Base-by-base conservation (phyloP, 192 early-diverging fungal genomes). In the Rhizophagus clarus region DNA sequence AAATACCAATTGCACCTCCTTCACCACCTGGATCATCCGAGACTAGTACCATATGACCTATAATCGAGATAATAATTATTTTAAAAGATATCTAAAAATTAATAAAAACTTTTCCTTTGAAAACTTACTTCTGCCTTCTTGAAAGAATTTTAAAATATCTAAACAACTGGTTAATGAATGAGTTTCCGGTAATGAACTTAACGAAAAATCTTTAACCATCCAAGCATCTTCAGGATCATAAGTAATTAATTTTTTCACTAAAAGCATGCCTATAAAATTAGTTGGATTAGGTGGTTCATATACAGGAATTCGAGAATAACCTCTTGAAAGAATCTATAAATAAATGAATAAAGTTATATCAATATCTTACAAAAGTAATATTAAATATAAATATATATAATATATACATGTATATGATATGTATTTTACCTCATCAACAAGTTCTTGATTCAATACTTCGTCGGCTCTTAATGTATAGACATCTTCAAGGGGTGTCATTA, bases 101-200 rank as follows among this genome's bases (percentile, higher is more conserved):
- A 40, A 8, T 8, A 40, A 40, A 40, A 40, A 34, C 34, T 40
- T 15, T 61, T 61, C n/a, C 60, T 61, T 61, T 61, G 61, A 22
- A 28, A 24, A 32, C 73, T 77, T 82, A 86, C 92, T 92, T 74
- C 92, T 88, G 26, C 94, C 94, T 79, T 93, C 93, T 76, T 95
- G 94, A 84, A 95, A 95, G 66, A 92, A 92, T 82, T 95, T 95
- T 64, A 95, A 84, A 45, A 95, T 94, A 62, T 95, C 94, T 66
- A 93, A 79, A 80, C 89, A 90, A 49, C 88, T 90, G 26, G 89
- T 90, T 77, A 87, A 84, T 37, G 88, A 84, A 0, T 83, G 82
- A n/a, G 89, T 87, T 34, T 90, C 88, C 0, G 89, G 89, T 40
- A 90, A 66, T 15, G 86, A 83, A 72, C 85, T 87, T 26, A 90